A percentile compares a stretch with the other conserved stretches of the same genome.
Conservation (phyloP, 2,329 filamentous ascomycete genomes). For the Orbilia oligospora region DNA sequence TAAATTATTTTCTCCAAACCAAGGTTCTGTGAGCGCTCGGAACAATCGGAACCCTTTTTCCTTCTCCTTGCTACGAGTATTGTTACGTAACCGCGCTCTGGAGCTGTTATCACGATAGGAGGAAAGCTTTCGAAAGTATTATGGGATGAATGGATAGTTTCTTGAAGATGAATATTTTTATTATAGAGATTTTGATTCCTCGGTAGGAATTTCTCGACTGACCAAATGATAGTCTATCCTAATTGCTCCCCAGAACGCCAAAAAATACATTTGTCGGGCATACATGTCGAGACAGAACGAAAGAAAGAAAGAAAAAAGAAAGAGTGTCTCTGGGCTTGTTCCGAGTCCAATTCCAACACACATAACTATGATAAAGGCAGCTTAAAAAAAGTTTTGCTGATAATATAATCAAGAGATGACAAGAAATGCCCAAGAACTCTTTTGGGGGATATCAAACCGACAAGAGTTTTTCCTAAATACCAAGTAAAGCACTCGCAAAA, state of each 20-base stretch:
- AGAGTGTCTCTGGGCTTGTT: neutral
- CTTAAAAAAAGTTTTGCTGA: neutral
- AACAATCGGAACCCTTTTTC: neutral
- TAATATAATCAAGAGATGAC: neutral
- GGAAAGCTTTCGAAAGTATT: neutral
- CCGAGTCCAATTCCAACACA: neutral
- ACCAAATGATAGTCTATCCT: conserved; percentile 9
- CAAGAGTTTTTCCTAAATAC: conserved; percentile 5
- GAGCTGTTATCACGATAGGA: conserved; percentile 9
- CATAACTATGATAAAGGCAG: neutral
- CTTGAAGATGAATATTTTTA: neutral
- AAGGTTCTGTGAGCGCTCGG: neutral
- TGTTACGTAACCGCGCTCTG: conserved; percentile 2
- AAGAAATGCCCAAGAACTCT: conserved; percentile 25
- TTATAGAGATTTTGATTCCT: conserved; percentile 17
- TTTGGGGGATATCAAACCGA: conserved; percentile 23
- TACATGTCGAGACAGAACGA: neutral
- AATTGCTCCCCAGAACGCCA: conserved; percentile 16
- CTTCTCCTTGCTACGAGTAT: neutral
- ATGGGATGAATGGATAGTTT: neutral
- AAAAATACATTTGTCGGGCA: conserved; percentile 9
- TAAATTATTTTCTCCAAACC: neutral
- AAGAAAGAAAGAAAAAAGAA: neutral
- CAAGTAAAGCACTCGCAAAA: conserved; percentile 14
- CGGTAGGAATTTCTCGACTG: conserved; percentile 11